Conservation (phyloP, 2,329 filamentous ascomycete species). For the Eutypella sp. region DNA sequence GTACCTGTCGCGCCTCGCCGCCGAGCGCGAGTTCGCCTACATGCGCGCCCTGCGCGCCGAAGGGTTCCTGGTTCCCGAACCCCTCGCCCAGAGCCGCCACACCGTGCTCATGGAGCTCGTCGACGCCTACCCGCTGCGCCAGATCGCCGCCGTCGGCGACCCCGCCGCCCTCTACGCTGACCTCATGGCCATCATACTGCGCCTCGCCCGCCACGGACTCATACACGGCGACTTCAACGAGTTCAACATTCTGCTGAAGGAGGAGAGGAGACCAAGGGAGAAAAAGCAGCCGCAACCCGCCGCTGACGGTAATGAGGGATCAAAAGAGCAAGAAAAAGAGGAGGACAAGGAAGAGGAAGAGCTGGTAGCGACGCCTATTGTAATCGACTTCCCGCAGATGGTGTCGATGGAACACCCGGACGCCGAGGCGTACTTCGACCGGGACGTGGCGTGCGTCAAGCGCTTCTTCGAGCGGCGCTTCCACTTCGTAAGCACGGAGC, state of each 20-base stretch:
- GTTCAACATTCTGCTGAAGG: slow-evolving; percentile 95
- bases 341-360: slow-evolving; percentile 15
- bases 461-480: slow-evolving; percentile 88
- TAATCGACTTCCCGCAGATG: slow-evolving; percentile 99
- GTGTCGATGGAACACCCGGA: slow-evolving; percentile 91
- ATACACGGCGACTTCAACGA: slow-evolving; percentile 99
- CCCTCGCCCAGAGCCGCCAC: slow-evolving; percentile 84
- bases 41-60: slow-evolving; percentile 82
- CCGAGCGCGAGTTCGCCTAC: slow-evolving; percentile 90
- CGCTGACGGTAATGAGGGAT: slow-evolving; percentile 2
- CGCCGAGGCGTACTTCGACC: slow-evolving; percentile 95
- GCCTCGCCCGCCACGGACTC: slow-evolving; percentile 76
- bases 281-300: neutral
- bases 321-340: neutral
- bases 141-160: slow-evolving; percentile 78
- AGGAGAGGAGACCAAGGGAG: slow-evolving; percentile 37
- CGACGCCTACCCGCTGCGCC: slow-evolving; percentile 85
- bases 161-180: slow-evolving; percentile 87
- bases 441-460: slow-evolving; percentile 93
- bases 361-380: slow-evolving; percentile 65
- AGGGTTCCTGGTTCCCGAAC: slow-evolving; percentile 84
- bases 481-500: slow-evolving; percentile 75
- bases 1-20: slow-evolving; percentile 91
- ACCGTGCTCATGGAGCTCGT: slow-evolving; percentile 95
- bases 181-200: slow-evolving; percentile 78